Evolutionary conservation across 148 eudicot species (phyloP).

Genomic region (Agrostemma githago): DNA sequence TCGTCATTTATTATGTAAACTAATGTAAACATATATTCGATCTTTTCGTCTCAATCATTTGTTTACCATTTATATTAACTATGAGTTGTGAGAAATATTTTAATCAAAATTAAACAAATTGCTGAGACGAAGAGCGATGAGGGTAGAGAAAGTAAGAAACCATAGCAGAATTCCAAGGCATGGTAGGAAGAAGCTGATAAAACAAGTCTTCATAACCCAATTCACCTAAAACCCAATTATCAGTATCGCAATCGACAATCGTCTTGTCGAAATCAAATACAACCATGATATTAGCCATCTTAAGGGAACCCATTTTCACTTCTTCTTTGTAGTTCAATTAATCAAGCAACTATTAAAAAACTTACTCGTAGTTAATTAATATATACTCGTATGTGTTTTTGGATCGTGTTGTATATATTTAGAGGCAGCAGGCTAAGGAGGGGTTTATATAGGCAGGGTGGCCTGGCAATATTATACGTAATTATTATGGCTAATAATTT

Average conservation of each 20-base stretch:
- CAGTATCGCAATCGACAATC: slow-evolving; percentile 73
- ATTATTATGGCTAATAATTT: slow-evolving; percentile 1
- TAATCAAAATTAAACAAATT: too few relatives aligned
- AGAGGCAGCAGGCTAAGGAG: not conserved
- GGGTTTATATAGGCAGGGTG: slow-evolving; percentile 24
- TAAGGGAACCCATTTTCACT: slow-evolving; percentile 10
- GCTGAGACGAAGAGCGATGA: not conserved
- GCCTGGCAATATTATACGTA: not conserved
- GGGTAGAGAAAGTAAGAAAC: slow-evolving; percentile 28
- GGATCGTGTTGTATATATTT: not conserved
- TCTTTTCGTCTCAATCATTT: too few relatives aligned
- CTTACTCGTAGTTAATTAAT: not conserved
- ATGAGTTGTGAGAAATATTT: too few relatives aligned
- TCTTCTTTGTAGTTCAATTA: not conserved
- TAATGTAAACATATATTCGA: too few relatives aligned
- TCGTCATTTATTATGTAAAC: too few relatives aligned
- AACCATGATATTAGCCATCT: slow-evolving; percentile 56
- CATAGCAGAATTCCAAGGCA: slow-evolving; percentile 88
- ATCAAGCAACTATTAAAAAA: too few relatives aligned
- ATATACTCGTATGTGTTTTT: not conserved
- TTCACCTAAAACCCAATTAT: slow-evolving; percentile 79
- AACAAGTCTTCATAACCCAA: slow-evolving; percentile 67
- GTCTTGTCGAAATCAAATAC: slow-evolving; percentile 94
- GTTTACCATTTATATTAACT: too few relatives aligned
- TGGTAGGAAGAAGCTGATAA: slow-evolving; percentile 66